Base-by-base conservation (phyloP, 257 asterid genomes). In the Ocimum tenuiflorum region DNA sequence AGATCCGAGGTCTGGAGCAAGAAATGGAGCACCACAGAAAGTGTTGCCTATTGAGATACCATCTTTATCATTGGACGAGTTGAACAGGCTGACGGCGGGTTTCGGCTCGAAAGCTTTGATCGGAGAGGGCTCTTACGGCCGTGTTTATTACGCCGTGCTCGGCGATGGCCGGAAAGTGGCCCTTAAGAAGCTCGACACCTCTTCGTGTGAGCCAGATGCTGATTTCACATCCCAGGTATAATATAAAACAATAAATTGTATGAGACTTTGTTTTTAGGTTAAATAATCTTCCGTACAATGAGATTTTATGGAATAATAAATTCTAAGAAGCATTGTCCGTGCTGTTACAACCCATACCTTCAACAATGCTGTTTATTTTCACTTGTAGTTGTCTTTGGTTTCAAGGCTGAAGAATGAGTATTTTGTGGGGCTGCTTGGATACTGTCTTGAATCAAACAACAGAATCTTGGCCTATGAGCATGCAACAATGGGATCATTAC, bases 121-220 rank as follows among this genome's bases (percentile, higher is more conserved):
- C 8, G 94, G 95, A 59, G 94, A 87, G 79, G 97, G 97, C n/a
- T 90, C 95, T 7, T 89, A 87, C 60, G 95, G 97, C 22, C 80
- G 95, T 0, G 95, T 87, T 18, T 89, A 79, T 58, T 80, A 69
- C 42, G 89, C 86, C 12, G 83, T 74, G 62, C 60, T 91, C 70
- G 79, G 68, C 49, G 60, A 60, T 15, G 94, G 95, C 11, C 77
- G 67, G 2, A 68, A 76, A 48, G 89, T 77, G 3, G 97, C 97
- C 19, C 83, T 91, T 65, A 91, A 91, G 73, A 91, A 75, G 79
- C 79, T 91, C 6, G 97, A 91, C 41, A 78, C 91, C 50, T 60
- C 92, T 59, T 86, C 97, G 17, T 79, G 91, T 0, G 97, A 91
- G 63, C 95, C 94, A n/a, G 96, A 91, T 65, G 27, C 89, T 5